Evolutionary conservation across 225 moss, liverwort and hornwort species (phyloP).

Genomic region (Straminergon stramineum): DNA sequence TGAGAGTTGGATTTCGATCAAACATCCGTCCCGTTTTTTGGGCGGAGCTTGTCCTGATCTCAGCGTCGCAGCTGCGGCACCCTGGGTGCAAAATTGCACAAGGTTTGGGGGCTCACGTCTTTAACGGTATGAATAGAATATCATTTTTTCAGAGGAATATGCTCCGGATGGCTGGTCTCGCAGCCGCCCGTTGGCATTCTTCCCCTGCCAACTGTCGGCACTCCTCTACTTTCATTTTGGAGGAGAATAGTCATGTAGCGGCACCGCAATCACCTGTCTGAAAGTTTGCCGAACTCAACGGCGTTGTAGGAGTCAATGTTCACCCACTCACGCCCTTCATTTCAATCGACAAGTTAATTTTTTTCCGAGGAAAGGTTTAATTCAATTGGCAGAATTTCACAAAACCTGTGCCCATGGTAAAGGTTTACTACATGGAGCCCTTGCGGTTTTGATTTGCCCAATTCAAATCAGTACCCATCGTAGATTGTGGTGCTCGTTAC

Average conservation of each 20-base stretch:
- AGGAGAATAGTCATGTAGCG: not conserved
- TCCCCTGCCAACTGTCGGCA: not conserved
- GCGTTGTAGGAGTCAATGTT: slow-evolving; percentile 4
- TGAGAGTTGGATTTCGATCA: not conserved
- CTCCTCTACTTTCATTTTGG: not conserved
- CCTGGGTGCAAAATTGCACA: not conserved
- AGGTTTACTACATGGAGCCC: not conserved
- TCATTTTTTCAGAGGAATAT: not conserved
- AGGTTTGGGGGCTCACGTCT: slow-evolving; percentile 9
- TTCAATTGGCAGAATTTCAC: not conserved
- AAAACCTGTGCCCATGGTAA: not conserved
- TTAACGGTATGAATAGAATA: not conserved
- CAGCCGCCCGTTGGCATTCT: not conserved
- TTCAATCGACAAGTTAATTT: not conserved
- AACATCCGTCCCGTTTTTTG: not conserved
- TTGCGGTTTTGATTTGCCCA: not conserved
- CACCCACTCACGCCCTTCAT: not conserved
- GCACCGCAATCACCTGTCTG: not conserved
- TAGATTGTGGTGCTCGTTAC: not conserved
- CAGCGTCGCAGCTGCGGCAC: not conserved
- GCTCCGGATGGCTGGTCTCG: not conserved
- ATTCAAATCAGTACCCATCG: not conserved
- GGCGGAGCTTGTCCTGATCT: slow-evolving; percentile 5
- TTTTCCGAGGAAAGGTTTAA: not conserved
- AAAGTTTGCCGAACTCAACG: not conserved